Evolutionary conservation across 257 asterid genomes (phyloP), one percentile per base, ranked within the genome.

Genomic region (Gentiana straminea): DNA sequence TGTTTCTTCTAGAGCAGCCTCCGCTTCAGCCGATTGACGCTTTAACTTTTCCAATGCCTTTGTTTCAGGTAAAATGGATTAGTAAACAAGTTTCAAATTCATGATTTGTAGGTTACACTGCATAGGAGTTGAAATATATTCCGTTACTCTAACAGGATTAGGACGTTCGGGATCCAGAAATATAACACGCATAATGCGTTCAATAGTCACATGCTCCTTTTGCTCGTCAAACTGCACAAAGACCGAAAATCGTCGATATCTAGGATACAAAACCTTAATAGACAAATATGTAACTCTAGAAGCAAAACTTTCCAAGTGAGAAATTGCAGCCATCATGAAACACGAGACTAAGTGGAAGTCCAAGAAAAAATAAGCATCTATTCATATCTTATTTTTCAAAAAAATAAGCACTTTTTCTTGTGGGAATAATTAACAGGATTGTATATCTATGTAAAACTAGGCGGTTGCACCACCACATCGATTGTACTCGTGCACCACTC

Each of bases 1-100:
- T 57, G 83, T 89, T 49, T 78, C 65, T 66, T 82, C 94, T 52
- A 76, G 1, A 7, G 82, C 96, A 73, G 87, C 77, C 59, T 87
- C 96, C 8, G 94, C 94, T 61, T 84, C 94, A n/a, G 86, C 87
- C 68, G 84, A 64, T 70, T 87, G 94, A 35, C 80, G 87, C 55
- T 80, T 80, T 57, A 84, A 78, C 62, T 84, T 84, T 52, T 87
- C 94, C 69, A 87, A 77, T 46, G 81, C 89, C 96, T 15, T 81
- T 57, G 1, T 35, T 35, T 33, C 58, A 48, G 57, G 43, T 58
- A 59, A 15, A 63, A n/a, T 33, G 12, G 39, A 15, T 15, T 15
- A 15, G 24, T 15, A 15, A 53, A 43, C 55, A 52, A 49, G 46
- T 41, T 41, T 41, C 46, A 41, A 41, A 41, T 5, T 7, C 6